These are phyloP conservation scores for Fusarium concolor DNA, from an alignment of 2,329 filamentous ascomycete species.

Conservation along the genomic window DNA sequence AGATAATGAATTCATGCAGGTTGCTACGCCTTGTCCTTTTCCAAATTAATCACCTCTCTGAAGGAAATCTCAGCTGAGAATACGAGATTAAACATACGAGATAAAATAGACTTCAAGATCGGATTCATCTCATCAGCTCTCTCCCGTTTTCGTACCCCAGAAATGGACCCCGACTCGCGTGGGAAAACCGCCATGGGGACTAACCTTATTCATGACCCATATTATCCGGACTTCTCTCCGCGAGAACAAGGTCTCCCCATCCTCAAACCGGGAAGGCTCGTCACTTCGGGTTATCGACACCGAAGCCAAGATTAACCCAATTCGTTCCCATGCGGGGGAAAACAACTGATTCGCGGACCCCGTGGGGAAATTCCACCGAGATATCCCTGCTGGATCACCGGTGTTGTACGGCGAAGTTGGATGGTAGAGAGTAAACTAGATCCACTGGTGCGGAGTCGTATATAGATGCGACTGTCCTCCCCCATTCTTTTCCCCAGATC, in stretches of 20 bases:
- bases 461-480: slow-evolving; percentile 12
- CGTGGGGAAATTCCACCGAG: slow-evolving; percentile 34
- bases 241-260: background rate
- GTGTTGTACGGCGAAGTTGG: background rate
- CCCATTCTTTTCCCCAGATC: slow-evolving; percentile 24
- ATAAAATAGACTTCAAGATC: background rate
- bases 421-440: background rate
- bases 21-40: background rate
- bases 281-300: slow-evolving; percentile 11
- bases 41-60: no score
- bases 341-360: slow-evolving; percentile 30
- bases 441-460: slow-evolving; percentile 23
- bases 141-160: slow-evolving; percentile 13
- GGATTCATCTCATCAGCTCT: background rate
- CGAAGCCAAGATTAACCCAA: background rate
- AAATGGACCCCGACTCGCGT: slow-evolving; percentile 12
- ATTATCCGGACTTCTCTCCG: slow-evolving; percentile 5
- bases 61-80: no score
- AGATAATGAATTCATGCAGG: background rate
- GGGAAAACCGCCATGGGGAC: slow-evolving; percentile 12
- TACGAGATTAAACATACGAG: no score
- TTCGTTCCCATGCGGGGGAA: slow-evolving; percentile 23
- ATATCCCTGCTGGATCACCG: slow-evolving; percentile 17
- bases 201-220: slow-evolving; percentile 15
- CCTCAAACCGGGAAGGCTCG: slow-evolving; percentile 5